Base-by-base conservation (phyloP, 1,139 yeast genomes). In the Magnusiomyces suaveolens region DNA sequence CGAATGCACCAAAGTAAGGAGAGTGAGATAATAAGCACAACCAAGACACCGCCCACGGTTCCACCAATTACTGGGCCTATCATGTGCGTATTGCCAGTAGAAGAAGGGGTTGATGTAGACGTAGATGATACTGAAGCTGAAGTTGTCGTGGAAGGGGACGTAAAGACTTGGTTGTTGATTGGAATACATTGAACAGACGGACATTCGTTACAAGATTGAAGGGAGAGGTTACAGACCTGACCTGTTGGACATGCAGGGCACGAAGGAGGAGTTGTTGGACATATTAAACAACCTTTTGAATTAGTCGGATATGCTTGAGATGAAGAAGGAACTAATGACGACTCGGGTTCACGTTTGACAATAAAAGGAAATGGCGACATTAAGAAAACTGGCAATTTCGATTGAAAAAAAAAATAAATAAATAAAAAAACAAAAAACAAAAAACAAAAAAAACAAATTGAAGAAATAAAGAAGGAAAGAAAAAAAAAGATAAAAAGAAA, bases 41-140 rank as follows among this genome's bases (percentile, higher is more conserved):
- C 26, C 8, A 46, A 48, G 3, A 53, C 56, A 21, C 56, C 58
- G 6, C 52, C 58, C 16, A 50, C 48, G 1, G 54, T 48, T 14
- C 53, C 58, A n/a, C 58, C 58, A n/a, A 56, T 25, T 1, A 56
- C 44, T 21, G 58, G 58, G 38, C 58, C 58, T 12, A 56, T 36
- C 18, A 38, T 36, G 36, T 12, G 6, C 12, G 36, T 29, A 29
- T 12, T 29, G 3, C 26, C 21, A 18, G 36, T 29, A 8, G 44
- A 23, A 16, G 38, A 3, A 6, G 14, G 8, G 25, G 25, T 8
- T 43, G 46, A 16, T 6, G 51, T n/a, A 14, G 44, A 2, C 6
- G 33, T 1, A 20, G 50, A 10, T 4, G 50, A 20, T 6, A 52
- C n/a, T 16, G 54, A 12, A 24, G 56, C 29, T 8, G 52, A 6